These are phyloP conservation scores for Ramaria sp. DNA, from an alignment of 768 basidiomycete species.

Conservation along the genomic window DNA sequence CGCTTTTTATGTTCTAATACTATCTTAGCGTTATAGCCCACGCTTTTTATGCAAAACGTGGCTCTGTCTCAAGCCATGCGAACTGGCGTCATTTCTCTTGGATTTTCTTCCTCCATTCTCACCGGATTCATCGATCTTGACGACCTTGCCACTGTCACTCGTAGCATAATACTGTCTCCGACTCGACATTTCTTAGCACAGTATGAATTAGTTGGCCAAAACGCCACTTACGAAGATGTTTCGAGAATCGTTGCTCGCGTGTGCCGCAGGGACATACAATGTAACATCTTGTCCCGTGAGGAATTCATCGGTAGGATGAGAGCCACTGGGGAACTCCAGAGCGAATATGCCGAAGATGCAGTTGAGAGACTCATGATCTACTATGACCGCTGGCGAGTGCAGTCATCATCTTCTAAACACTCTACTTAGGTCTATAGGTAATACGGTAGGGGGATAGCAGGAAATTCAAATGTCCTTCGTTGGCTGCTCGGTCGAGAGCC, in stretches of 20 bases:
- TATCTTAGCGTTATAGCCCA: constrained; percentile 1
- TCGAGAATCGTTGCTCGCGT: constrained; percentile 15
- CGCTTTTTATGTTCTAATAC: neutral
- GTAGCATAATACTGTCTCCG: constrained; percentile 19
- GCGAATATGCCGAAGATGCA: constrained; percentile 18
- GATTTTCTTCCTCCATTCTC: constrained; percentile 17
- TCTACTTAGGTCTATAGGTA: neutral
- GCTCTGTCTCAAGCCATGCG: neutral
- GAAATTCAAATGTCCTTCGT: constrained; percentile 1
- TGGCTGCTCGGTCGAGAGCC: constrained; percentile 8
- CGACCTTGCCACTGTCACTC: constrained; percentile 21
- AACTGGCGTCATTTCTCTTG: constrained; percentile 13
- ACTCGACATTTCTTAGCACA: constrained; percentile 21
- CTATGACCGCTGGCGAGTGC: constrained; percentile 20
- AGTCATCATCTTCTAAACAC: neutral
- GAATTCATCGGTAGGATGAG: constrained; percentile 11
- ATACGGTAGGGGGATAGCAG: neutral
- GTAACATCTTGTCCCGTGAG: constrained; percentile 15
- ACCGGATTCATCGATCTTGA: constrained; percentile 25
- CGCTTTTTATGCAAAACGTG: constrained; percentile 7
- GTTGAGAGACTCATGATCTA: constrained; percentile 23
- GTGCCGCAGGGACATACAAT: constrained; percentile 12
- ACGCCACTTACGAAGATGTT: constrained; percentile 20
- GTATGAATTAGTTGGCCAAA: constrained; percentile 25
- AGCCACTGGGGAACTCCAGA: constrained; percentile 7